Evolutionary conservation across 257 asterid genomes (phyloP).

Genomic region (Scutellaria barbata): DNA sequence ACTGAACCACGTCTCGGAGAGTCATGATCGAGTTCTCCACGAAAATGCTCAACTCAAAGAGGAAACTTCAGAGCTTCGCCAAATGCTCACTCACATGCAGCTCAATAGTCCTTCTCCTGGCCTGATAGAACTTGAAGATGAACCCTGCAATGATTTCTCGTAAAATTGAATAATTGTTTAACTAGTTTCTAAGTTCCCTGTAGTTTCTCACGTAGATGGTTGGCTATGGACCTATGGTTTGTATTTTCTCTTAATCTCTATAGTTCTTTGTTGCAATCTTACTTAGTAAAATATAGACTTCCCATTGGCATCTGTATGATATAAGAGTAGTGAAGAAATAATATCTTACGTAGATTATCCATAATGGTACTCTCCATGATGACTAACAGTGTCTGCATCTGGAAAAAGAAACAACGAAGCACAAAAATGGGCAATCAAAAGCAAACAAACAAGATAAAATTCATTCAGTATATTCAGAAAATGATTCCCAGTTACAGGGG

Average conservation of each 20-base stretch:
- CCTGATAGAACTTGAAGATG: conserved; percentile 51
- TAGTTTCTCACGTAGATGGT: conserved; percentile 31
- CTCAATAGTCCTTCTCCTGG: conserved; percentile 54
- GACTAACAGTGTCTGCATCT: background rate
- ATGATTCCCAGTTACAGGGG: conserved; percentile 2
- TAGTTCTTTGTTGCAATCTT: conserved; percentile 29
- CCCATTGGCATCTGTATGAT: conserved; percentile 28
- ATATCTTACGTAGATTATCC: conserved; percentile 24
- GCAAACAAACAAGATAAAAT: background rate
- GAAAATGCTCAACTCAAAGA: conserved; percentile 76
- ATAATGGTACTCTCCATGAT: background rate
- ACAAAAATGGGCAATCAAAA: conserved; percentile 1
- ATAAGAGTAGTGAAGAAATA: conserved; percentile 25
- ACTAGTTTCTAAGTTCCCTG: conserved; percentile 23
- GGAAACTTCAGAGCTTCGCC: conserved; percentile 69
- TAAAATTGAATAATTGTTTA: conserved; percentile 27
- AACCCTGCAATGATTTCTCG: conserved; percentile 44
- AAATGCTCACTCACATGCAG: conserved; percentile 62
- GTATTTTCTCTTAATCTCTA: conserved; percentile 19
- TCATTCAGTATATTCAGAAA: conserved; percentile 3
- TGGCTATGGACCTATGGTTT: conserved; percentile 29
- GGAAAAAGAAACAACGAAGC: background rate
- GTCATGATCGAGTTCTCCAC: conserved; percentile 51
- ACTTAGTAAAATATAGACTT: conserved; percentile 31
- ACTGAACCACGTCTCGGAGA: conserved; percentile 60